A percentile compares a stretch with the other conserved stretches of the same genome.
phyloP scores from a whole-genome alignment of 495 filamentous ascomycete genomes.

The Lasiosphaeriaceae sp. region DNA sequence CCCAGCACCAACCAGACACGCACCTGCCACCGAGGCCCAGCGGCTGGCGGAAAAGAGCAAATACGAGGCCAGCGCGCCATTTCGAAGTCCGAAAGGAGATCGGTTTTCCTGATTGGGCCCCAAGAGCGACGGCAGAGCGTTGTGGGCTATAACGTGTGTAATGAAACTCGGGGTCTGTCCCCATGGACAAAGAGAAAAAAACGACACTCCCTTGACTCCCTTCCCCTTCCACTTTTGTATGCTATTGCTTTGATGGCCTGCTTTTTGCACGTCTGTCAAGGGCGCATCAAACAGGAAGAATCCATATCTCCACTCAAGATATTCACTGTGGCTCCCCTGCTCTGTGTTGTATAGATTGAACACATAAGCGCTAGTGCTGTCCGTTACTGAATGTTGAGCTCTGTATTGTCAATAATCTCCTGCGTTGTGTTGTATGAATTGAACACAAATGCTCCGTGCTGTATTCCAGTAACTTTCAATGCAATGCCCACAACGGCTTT shows the following conservation, averaged over 20 bases:
- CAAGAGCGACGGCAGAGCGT: neutral
- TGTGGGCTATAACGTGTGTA: neutral
- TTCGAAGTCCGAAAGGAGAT: constrained; percentile 72
- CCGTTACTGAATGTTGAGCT: no score
- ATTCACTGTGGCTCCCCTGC: constrained; percentile 60
- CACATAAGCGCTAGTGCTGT: no score
- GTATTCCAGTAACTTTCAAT: no score
- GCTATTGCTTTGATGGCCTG: neutral
- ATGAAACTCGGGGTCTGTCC: neutral
- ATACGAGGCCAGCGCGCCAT: constrained; percentile 74
- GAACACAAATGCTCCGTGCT: no score
- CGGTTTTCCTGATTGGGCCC: constrained; percentile 54
- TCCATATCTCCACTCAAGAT: constrained; percentile 56
- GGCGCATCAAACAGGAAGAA: no score
- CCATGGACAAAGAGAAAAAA: neutral
- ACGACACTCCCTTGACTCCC: neutral
- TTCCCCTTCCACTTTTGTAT: neutral
- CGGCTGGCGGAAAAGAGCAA: constrained; percentile 77
- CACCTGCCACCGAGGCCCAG: constrained; percentile 67
- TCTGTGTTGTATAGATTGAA: constrained; percentile 31
- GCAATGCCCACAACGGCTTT: no score
- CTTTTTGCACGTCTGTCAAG: no score
- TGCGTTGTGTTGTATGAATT: no score
- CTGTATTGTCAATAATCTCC: no score
- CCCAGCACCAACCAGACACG: constrained; percentile 83